A percentile compares a stretch with the other conserved stretches of the same genome.
Evolutionary conservation across 2,329 filamentous ascomycete species (phyloP).

Genomic region (Pezicula radicicola): DNA sequence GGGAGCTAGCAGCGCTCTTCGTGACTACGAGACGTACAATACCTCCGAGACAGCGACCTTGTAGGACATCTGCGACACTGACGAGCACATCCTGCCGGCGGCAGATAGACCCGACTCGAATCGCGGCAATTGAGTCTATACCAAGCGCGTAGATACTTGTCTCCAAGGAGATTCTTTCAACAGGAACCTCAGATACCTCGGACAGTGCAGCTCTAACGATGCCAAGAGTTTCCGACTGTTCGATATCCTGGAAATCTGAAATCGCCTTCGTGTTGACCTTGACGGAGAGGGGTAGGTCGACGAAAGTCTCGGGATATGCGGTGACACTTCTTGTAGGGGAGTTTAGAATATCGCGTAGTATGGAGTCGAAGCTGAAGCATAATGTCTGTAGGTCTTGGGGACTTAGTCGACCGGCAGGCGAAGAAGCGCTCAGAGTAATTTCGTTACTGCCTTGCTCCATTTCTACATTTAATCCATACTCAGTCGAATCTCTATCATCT

Average conservation of each 20-base stretch:
- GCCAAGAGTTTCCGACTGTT: background rate
- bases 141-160: background rate
- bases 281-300: background rate
- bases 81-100: background rate
- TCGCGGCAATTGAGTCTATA: background rate
- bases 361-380: background rate
- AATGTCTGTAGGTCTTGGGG: background rate
- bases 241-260: background rate
- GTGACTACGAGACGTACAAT: background rate
- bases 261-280: background rate
- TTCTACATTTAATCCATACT: slow-evolving; percentile 2
- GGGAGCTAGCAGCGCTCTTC: background rate
- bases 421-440: background rate
- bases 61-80: background rate
- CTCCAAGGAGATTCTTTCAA: background rate
- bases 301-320: background rate
- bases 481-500: slow-evolving; percentile 1
- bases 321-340: background rate
- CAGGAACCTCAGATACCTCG: background rate
- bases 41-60: background rate
- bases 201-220: background rate
- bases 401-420: background rate
- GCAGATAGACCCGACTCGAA: background rate
- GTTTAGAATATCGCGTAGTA: background rate
- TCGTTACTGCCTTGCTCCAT: background rate